phyloP scores from a whole-genome alignment of 2,329 filamentous ascomycete genomes.

The Ophidiomyces ophidiicola region DNA sequence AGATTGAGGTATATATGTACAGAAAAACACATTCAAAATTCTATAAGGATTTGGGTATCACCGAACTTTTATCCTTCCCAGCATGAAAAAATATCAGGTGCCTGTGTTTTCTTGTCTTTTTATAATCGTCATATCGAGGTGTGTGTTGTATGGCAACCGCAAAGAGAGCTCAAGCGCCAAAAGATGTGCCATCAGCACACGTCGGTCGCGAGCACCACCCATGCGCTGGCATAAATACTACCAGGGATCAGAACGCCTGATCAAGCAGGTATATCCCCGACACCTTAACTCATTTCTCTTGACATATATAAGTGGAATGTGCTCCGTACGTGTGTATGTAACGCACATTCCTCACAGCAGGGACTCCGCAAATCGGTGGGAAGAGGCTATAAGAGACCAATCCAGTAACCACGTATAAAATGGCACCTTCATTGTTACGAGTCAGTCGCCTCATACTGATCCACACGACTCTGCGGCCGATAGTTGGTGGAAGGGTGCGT shows the following conservation, averaged over 20 bases:
- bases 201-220: constrained; percentile 30
- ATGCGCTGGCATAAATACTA: no score
- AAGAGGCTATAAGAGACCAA: constrained; percentile 29
- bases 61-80: no score
- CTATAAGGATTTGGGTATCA: no score
- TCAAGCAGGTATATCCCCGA: no score
- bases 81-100: not conserved
- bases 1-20: no score
- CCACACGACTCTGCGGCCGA: constrained; percentile 5
- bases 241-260: not conserved
- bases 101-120: constrained; percentile 1
- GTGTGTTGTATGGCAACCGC: not conserved
- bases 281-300: no score
- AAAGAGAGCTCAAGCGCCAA: constrained; percentile 30
- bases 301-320: no score
- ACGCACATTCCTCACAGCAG: not conserved
- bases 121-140: not conserved
- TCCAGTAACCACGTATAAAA: constrained; percentile 20
- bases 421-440: constrained; percentile 34
- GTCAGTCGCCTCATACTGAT: constrained; percentile 22
- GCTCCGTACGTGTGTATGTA: no score
- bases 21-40: no score
- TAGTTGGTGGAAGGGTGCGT: constrained; percentile 1
- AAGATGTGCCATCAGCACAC: constrained; percentile 11
- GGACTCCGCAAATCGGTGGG: constrained; percentile 22